Percentiles rank a stretch among this genome's conserved stretches.
Conservation (phyloP, 179 eudicot species). For the Silene noctiflora region DNA sequence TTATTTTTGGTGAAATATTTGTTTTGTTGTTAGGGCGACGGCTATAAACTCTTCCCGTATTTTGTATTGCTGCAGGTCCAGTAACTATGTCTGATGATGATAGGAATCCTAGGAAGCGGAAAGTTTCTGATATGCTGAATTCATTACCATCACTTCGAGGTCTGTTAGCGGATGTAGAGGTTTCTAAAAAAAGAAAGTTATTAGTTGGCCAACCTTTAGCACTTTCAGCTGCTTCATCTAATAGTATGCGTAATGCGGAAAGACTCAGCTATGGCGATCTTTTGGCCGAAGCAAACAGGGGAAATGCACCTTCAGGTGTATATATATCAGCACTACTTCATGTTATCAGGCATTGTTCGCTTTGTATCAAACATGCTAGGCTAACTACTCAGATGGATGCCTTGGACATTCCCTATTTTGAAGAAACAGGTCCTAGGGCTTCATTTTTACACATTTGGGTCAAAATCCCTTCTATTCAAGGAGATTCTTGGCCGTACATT, state of each 20-base stretch:
- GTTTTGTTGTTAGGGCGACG: conserved; percentile 13
- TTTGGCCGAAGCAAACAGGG: conserved; percentile 89
- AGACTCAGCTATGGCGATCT: conserved; percentile 69
- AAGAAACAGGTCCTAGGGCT: conserved; percentile 72
- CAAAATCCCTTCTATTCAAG: conserved; percentile 70
- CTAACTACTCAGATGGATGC: conserved; percentile 94
- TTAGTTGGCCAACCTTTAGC: conserved; percentile 36
- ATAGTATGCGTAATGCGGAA: conserved; percentile 35
- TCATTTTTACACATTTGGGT: conserved; percentile 86
- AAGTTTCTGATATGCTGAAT: conserved; percentile 62
- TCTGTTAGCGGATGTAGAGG: conserved; percentile 33
- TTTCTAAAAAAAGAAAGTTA: conserved; percentile 56
- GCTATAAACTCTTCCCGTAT: conserved; percentile 27
- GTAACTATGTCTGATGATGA: conserved; percentile 33
- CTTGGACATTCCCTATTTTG: conserved; percentile 79
- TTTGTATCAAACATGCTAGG: conserved; percentile 91
- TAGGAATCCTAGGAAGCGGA: conserved; percentile 56
- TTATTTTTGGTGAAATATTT: not conserved
- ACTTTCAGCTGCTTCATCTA: conserved; percentile 34
- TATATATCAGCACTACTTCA: conserved; percentile 80
- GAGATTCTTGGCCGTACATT: conserved; percentile 72
- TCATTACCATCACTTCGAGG: conserved; percentile 63
- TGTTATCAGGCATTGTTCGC: conserved; percentile 94
- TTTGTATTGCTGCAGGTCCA: conserved; percentile 40
- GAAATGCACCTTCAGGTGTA: conserved; percentile 71